Base-by-base conservation (phyloP, 768 basidiomycete genomes). In the Suillus americanus region DNA sequence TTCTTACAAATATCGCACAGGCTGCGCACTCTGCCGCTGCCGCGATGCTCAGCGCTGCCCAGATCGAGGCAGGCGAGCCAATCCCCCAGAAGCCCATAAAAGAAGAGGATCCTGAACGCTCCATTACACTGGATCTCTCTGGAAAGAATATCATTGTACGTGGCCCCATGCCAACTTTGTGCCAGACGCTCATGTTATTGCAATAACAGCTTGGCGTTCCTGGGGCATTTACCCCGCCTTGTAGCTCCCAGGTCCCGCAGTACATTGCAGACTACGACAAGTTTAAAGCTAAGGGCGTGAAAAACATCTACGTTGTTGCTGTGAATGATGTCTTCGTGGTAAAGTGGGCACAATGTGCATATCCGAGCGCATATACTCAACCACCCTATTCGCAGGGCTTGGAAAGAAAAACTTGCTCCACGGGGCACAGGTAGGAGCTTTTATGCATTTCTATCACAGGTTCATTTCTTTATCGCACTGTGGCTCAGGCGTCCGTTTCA, bases 301-400 rank as follows among this genome's bases (percentile, higher is more conserved):
- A 86, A 65, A 81, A 85, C 60, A 84, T 93, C 65, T 89, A 87
- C 66, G 83, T 95, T 62, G 77, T 95, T 62, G 79, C 87, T 30
- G 88, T 92, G 63, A 95, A 95, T 74, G 94, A 96, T 72, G 82
- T 83, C 8, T 95, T 90, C 70, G 89, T 91, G 53, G 85, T 82
- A 64, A 84, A 87, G 62, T 80, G 69, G 20, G 60, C 9, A 62
- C 54, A 63, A 62, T 43, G 63, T 23, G 12, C 23, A 41, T 40
- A 30, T 61, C 50, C 41, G 23, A 35, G 12, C 53, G 53, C 48
- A 41, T 25, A 9, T 16, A 66, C 61, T 68, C 30, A 64, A n/a
- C 56, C 57, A 57, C 43, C 38, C 12, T 43, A 45, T 54, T 9
- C n/a, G 30, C 61, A 89, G 88, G 66, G 89, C 88, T 40, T 90